A percentile compares a stretch with the other conserved stretches of the same genome.
phyloP scores from a whole-genome alignment of 495 filamentous ascomycete species.

The Neurospora hispaniola region DNA sequence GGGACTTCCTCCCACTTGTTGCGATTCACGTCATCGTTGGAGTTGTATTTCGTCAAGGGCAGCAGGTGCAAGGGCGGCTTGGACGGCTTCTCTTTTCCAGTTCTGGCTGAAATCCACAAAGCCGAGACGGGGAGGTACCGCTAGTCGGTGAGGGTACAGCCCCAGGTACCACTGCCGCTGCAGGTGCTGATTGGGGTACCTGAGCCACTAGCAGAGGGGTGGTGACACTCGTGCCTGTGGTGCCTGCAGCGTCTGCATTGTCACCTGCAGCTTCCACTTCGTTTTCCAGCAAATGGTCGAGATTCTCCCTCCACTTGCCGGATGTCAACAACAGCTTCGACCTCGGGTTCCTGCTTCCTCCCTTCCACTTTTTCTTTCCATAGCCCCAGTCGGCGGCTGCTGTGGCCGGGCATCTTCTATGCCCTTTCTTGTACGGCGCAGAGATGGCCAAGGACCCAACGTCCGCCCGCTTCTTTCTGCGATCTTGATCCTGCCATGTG shows the following conservation, averaged over 20 bases:
- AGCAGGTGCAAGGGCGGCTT: not conserved
- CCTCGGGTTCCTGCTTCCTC: not conserved
- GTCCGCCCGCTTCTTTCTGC: not conserved
- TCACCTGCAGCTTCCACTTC: constrained; percentile 1
- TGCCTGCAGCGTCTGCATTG: constrained; percentile 3
- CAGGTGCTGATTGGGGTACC: not conserved
- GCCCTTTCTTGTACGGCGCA: not conserved
- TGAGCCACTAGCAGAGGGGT: not conserved
- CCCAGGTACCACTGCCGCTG: not conserved
- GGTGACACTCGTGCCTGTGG: not conserved
- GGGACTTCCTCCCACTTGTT: not conserved
- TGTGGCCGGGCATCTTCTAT: not conserved
- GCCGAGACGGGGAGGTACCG: not conserved
- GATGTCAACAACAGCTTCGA: not conserved
- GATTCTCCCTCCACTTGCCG: not conserved
- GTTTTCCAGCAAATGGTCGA: constrained; percentile 1
- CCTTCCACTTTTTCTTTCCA: not conserved
- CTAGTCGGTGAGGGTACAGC: not conserved
- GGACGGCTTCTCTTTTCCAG: not conserved
- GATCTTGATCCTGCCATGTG: not conserved
- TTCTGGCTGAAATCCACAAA: not conserved
- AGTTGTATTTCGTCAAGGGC: constrained; percentile 4
- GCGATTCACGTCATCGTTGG: constrained; percentile 1
- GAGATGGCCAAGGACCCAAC: not conserved
- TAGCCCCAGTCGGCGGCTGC: not conserved